phyloP scores from a whole-genome alignment of 129 eudicot genomes.

The Daucus carota region DH1_v3.0 NC_030386.2:20474501-20475000 shows the following conservation, averaged over 20 bases:
- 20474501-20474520: constrained; percentile 22
- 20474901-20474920: too few relatives aligned
- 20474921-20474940: too few relatives aligned
- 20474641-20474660: constrained; percentile 26
- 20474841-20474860: too few relatives aligned
- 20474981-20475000: too few relatives aligned
- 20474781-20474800: constrained; percentile 23
- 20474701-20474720: constrained; percentile 25
- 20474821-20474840: background rate
- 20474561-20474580: constrained; percentile 20
- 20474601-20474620: constrained; percentile 28
- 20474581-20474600: constrained; percentile 21
- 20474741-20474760: constrained; percentile 28
- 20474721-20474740: constrained; percentile 34
- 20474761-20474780: constrained; percentile 25
- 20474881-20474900: too few relatives aligned
- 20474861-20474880: too few relatives aligned
- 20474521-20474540: constrained; percentile 16
- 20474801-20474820: constrained; percentile 20
- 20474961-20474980: too few relatives aligned
- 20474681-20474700: constrained; percentile 36
- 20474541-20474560: constrained; percentile 6
- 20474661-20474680: constrained; percentile 41
- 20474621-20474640: constrained; percentile 32
- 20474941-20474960: too few relatives aligned